Evolutionary conservation across 176 grass and related monocot genomes (phyloP), one percentile per base, ranked within the genome.

Genomic region (Pontederia crassipes): DNA sequence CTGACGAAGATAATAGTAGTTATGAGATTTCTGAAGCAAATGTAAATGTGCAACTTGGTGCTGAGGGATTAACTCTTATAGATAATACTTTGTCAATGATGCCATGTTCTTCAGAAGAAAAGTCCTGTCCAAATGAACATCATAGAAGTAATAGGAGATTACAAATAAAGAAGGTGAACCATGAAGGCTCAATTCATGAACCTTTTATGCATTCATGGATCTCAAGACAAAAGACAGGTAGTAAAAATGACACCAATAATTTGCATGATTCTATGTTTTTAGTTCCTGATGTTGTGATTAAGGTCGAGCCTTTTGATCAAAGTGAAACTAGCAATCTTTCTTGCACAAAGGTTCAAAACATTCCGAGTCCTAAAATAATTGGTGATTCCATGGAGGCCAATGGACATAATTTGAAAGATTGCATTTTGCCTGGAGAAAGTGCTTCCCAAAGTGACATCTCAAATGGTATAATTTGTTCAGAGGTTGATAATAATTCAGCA

Each of bases 401-500:
- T 1, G 32, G 32, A 1, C 32, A 40, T 40, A 40, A 3, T 40
- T 40, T 40, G 32, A 40, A 40, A 40, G 32, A 40, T 40, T 4
- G 6, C 32, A 40, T 40, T 40, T 40, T 40, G 32, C 32, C 2
- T 7, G 6, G 32, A 40, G 32, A 7, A 40, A 40, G 32, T 40
- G 6, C 32, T 40, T 40, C 32, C 4, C 32, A 40, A 40, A 40
- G 6, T 40, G 32, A 40, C 32, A 40, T 40, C 32, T 40, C 32
- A 40, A 40, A 2, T 40, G 32, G 32, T 40, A 40, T 3, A 40
- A 40, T 40, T 40, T 40, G 32, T 40, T 40, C 18, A 46, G 64
- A 76, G 67, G 55, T 14, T 64, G 72, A 50, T 53, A 60, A 62
- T 56, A 48, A 62, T 12, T 12, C 72, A 59, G 63, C 65, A 65